Conservation (phyloP, 768 basidiomycete genomes). For the Cystobasidium onofrii region DNA sequence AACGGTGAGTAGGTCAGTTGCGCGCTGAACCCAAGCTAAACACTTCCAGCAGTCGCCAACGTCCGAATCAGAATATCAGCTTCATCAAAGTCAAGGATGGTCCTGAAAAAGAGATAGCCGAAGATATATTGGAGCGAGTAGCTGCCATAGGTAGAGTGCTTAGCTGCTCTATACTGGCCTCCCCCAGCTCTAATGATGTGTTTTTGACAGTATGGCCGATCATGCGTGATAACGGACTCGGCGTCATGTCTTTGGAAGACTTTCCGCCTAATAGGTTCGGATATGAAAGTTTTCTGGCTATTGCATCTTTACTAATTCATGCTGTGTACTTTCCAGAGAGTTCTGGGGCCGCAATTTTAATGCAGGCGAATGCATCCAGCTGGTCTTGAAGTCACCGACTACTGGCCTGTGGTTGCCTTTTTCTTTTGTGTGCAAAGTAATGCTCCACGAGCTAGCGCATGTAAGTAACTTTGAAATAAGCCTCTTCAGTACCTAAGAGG, state of each 20-base stretch:
- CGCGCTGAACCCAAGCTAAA: neutral
- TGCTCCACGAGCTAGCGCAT: conserved; percentile 30
- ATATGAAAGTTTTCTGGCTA: neutral
- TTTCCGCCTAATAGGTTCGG: conserved; percentile 21
- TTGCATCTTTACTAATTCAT: neutral
- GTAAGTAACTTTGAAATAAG: neutral
- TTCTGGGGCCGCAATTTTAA: conserved; percentile 22
- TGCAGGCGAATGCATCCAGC: conserved; percentile 29
- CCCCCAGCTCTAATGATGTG: neutral
- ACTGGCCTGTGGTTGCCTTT: conserved; percentile 20
- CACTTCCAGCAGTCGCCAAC: neutral
- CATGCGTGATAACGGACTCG: conserved; percentile 18
- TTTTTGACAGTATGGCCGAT: conserved; percentile 30
- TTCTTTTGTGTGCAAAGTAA: conserved; percentile 24
- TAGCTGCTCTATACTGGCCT: neutral
- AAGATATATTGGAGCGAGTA: conserved; percentile 27
- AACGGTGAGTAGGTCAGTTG: neutral
- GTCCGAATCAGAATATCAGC: conserved; percentile 23
- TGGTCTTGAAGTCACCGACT: conserved; percentile 14
- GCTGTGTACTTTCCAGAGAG: neutral
- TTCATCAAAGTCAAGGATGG: conserved; percentile 21
- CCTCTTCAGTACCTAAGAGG: too few species aligned
- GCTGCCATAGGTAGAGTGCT: conserved; percentile 9
- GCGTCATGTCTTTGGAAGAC: conserved; percentile 26
- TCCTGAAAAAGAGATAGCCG: conserved; percentile 11